Evolutionary conservation across 768 basidiomycete species (phyloP), one percentile per base, ranked within the genome.

Genomic region (Rhodotorula babjevae): DNA sequence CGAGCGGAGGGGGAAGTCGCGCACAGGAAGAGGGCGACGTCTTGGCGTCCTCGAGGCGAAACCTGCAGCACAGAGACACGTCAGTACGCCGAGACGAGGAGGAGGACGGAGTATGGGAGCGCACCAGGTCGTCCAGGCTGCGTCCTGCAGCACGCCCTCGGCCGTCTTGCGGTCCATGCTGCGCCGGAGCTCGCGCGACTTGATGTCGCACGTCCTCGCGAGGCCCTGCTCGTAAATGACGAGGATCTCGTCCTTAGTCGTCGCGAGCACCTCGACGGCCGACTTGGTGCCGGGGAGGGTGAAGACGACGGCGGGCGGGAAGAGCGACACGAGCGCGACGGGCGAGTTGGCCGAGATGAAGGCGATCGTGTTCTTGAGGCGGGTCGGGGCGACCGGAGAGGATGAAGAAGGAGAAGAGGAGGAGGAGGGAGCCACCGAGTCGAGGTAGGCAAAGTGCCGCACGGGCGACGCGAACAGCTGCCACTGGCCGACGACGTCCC

Each of bases 181-280:
- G 61, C 95, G 83, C 85, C 92, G 86, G 76, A 98, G 89, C 77
- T 96, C 93, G 68, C 85, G 85, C 0, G 88, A 89, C 72, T 87
- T 86, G 25, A 88, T 82, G 77, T 97, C 91, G 93, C 96, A 99
- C 4, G 94, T 81, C 55, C 96, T 84, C 2, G 90, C 91, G 65
- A 88, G 86, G 4, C 86, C 87, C 72, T 90, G 88, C 6, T 83
- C 83, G 80, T 97, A 97, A 2, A 89, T 80, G 12, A 94, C 82
- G 63, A 96, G 78, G 42, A 96, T 80, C 69, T 91, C 88, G 65
- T 85, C 87, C 23, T 19, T 86, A 84, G 15, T 91, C 25, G 67
- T 80, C 77, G 87, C 91, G 25, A 95, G 80, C 58, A 84, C 80
- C 49, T 82, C 81, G 29, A 97, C 82, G 0, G 87, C 86, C 0